Evolutionary conservation across 2,329 filamentous ascomycete species (phyloP), one percentile per base, ranked within the genome.

Genomic region (Fusarium sp.): DNA sequence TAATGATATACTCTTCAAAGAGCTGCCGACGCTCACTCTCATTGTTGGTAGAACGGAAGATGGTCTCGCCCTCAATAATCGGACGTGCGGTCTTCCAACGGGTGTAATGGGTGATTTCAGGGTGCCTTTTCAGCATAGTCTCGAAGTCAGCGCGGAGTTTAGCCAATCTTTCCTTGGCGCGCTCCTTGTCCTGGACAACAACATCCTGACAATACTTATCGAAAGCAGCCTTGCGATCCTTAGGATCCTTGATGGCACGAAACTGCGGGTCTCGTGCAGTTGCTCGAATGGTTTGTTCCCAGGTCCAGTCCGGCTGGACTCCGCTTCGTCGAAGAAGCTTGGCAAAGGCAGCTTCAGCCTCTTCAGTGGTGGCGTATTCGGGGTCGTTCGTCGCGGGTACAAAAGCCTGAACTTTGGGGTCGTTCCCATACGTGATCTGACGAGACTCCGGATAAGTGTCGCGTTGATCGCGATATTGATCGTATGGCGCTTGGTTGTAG

Each of bases 81-180:
- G 95, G 94, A 56, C 94, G 92, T 60, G 96, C 96, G 22, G 94
- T 98, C 88, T 95, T 97, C 96, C 96, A 99, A 70, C 95, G 93
- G 47, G 96, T 98, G 83, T 97, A 98, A 82, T 98, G 91, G 83
- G 95, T 96, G 83, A 99, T 98, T 83, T 99, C 96, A 70, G 95
- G 95, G 82, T 99, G 96, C 75, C 95, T 95, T 84, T 93, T 94
- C 75, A 99, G 89, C 96, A 99, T 99, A 63, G 92, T 95, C 76
- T 93, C 93, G 83, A 99, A 99, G 86, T 98, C 96, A 82, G 93
- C 89, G 79, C 95, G 94, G 80, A 98, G 88, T 86, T 98, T 98
- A 78, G 94, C 89, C 82, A 97, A 88, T 81, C 96, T 92, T 84
- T 98, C 96, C 83, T 97, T 96, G 80, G 95, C 95, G 77, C 93